Evolutionary conservation across 495 filamentous ascomycete genomes (phyloP).

Genomic region (Lindgomyces ingoldianus): DNA sequence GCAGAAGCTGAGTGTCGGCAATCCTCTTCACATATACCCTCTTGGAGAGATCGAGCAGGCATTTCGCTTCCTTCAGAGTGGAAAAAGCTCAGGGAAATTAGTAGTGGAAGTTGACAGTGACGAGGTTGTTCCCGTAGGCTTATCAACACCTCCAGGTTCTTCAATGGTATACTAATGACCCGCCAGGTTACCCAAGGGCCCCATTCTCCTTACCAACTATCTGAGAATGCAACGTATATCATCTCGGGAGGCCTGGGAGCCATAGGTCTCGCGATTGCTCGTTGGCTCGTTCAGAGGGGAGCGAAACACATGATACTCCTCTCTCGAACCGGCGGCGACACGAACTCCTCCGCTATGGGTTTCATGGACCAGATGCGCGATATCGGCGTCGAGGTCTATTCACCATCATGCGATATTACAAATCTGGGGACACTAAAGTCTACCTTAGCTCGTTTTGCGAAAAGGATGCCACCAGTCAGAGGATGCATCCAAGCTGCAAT

Average conservation of each 20-base stretch:
- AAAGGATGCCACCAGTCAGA: not conserved
- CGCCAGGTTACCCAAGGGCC: not conserved
- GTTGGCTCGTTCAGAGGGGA: constrained; percentile 24
- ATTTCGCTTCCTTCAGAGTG: constrained; percentile 12
- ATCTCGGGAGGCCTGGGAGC: constrained; percentile 31
- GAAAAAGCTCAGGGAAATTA: constrained; percentile 8
- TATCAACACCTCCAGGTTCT: not conserved
- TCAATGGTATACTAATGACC: not conserved
- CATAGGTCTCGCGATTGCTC: constrained; percentile 19
- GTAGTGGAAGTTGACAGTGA: constrained; percentile 3
- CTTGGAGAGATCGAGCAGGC: constrained; percentile 5
- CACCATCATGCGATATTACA: not conserved
- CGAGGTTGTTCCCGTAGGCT: constrained; percentile 1
- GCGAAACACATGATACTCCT: constrained; percentile 23
- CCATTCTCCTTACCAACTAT: not conserved
- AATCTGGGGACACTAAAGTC: not conserved
- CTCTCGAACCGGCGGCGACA: not conserved
- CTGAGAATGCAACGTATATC: constrained; percentile 24
- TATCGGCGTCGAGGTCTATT: not conserved
- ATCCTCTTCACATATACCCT: constrained; percentile 6
- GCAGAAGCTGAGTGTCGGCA: not conserved
- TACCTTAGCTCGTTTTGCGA: not conserved
- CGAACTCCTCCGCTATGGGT: too few species aligned
- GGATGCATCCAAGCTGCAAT: constrained; percentile 16
- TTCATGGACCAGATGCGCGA: not conserved